phyloP scores from a whole-genome alignment of 148 eudicot genomes.

The Nepenthes mirabilis region DNA sequence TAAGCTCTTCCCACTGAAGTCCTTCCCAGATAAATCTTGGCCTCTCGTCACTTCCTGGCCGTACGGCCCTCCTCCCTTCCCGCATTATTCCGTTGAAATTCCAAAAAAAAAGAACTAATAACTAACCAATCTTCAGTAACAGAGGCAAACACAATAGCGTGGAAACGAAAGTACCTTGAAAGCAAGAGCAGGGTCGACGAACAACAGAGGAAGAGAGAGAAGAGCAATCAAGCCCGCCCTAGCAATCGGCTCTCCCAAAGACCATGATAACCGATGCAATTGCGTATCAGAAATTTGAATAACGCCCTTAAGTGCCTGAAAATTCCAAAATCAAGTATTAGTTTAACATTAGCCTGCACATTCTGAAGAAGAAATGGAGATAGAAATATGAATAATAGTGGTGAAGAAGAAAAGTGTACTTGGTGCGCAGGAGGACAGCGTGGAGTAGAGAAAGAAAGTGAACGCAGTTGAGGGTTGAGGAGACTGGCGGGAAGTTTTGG shows the following conservation, averaged over 20 bases:
- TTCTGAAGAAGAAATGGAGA: too few relatives aligned
- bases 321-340: too few relatives aligned
- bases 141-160: background rate
- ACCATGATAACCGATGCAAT: constrained; percentile 1
- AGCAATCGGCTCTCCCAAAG: constrained; percentile 28
- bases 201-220: constrained; percentile 57
- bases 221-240: constrained; percentile 51
- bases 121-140: background rate
- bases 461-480: too few relatives aligned
- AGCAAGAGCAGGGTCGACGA: constrained; percentile 77
- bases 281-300: background rate
- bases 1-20: constrained; percentile 77
- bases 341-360: too few relatives aligned
- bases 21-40: constrained; percentile 84
- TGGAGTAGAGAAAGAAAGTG: too few relatives aligned
- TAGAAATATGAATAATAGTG: too few relatives aligned
- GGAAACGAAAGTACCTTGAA: constrained; percentile 37
- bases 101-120: background rate
- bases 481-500: too few relatives aligned
- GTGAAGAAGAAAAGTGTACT: too few relatives aligned
- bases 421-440: too few relatives aligned
- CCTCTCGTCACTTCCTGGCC: constrained; percentile 94
- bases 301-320: too few relatives aligned
- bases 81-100: background rate
- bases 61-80: constrained; percentile 94